phyloP scores from a whole-genome alignment of 192 early-diverging fungal genomes.

The Spizellomyces punctatus region DNA sequence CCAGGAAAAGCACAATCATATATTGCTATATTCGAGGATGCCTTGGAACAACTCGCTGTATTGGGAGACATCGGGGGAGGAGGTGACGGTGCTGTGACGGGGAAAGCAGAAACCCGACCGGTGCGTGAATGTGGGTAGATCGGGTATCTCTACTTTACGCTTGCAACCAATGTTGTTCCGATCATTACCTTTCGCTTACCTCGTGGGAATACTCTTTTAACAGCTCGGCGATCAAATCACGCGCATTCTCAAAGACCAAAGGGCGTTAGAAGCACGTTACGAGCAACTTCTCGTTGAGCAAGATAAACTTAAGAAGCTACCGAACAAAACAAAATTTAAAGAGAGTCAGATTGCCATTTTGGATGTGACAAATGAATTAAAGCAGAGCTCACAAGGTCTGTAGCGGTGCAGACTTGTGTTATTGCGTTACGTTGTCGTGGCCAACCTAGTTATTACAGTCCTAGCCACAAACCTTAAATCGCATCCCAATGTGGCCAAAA shows the following conservation, averaged over 20 bases:
- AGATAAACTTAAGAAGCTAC: slow-evolving; percentile 38
- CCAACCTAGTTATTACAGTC: slow-evolving; percentile 19
- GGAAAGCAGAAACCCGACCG: slow-evolving; percentile 11
- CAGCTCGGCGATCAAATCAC: slow-evolving; percentile 51
- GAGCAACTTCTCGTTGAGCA: slow-evolving; percentile 50
- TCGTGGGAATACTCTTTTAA: neutral
- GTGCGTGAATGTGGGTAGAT: neutral
- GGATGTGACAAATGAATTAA: slow-evolving; percentile 46
- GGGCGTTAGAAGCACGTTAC: slow-evolving; percentile 47
- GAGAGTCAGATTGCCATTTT: slow-evolving; percentile 43
- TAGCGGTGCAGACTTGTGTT: neutral
- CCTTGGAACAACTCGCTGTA: slow-evolving; percentile 58
- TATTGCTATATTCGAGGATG: slow-evolving; percentile 60
- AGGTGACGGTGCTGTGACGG: neutral
- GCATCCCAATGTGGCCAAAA: slow-evolving; percentile 50
- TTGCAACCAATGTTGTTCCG: neutral
- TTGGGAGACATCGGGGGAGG: slow-evolving; percentile 47
- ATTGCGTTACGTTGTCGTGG: slow-evolving; percentile 2
- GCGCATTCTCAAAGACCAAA: slow-evolving; percentile 51
- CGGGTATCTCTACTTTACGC: neutral
- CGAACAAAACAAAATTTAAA: slow-evolving; percentile 50
- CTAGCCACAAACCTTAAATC: slow-evolving; percentile 34
- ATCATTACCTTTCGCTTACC: too few relatives aligned
- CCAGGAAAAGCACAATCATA: slow-evolving; percentile 49
- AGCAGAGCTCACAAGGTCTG: slow-evolving; percentile 41